Percentiles rank a stretch among this genome's conserved stretches.
Conservation (phyloP, 139 green algal species). For the Chlorokybus atmophyticus region DNA sequence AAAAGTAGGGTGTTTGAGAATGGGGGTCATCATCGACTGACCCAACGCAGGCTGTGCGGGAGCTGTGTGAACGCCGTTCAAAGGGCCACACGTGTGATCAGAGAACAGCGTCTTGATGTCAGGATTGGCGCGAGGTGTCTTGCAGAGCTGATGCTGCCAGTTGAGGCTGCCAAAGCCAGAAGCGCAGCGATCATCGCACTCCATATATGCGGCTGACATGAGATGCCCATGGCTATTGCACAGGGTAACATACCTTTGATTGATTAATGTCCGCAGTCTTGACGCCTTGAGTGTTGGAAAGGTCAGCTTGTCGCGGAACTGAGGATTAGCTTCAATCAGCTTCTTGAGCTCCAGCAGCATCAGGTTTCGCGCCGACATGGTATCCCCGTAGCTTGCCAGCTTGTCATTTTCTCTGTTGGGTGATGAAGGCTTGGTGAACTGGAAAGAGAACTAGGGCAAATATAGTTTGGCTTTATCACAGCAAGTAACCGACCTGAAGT, state of each 20-base stretch:
- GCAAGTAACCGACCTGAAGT: slow-evolving; percentile 20
- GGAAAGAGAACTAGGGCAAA: background rate
- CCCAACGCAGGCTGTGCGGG: too few species aligned
- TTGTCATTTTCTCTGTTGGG: slow-evolving; percentile 29
- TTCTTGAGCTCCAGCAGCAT: slow-evolving; percentile 32
- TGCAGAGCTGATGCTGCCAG: slow-evolving; percentile 36
- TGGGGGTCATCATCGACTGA: too few species aligned
- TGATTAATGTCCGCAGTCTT: slow-evolving; percentile 30
- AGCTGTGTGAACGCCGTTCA: background rate
- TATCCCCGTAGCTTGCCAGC: slow-evolving; percentile 31
- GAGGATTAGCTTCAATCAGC: slow-evolving; percentile 30
- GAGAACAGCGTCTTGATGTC: slow-evolving; percentile 35
- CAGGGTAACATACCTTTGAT: slow-evolving; percentile 20
- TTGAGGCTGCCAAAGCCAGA: slow-evolving; percentile 19
- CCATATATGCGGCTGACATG: too few species aligned
- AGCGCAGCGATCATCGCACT: too few species aligned
- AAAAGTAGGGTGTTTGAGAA: too few species aligned
- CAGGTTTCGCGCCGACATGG: slow-evolving; percentile 26
- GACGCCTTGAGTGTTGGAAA: slow-evolving; percentile 12
- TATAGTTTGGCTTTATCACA: background rate
- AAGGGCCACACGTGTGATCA: slow-evolving; percentile 27
- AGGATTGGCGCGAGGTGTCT: slow-evolving; percentile 25
- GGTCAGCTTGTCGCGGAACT: slow-evolving; percentile 16
- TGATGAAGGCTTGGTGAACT: background rate
- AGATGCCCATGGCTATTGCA: too few species aligned